Evolutionary conservation across 2,329 filamentous ascomycete species (phyloP), one percentile per base, ranked within the genome.

Genomic region (Capronia americana): DNA sequence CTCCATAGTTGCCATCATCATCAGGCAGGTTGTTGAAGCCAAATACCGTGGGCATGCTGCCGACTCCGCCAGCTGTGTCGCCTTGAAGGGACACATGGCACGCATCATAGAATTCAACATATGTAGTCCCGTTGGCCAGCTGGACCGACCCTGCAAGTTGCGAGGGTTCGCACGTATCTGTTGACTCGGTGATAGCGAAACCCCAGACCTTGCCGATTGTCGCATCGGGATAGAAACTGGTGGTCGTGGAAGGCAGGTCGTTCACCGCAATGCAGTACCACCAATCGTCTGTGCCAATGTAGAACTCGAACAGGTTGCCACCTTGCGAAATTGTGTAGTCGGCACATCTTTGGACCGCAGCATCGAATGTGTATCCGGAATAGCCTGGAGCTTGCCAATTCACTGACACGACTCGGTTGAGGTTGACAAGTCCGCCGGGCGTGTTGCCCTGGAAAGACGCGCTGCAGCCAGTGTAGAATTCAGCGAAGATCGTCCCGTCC

Each of bases 221-320:
- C 30, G 48, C 46, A 17, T 61, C 58, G 11, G 58, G 58, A 44
- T 53, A 61, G 48, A 61, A 61, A 20, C 48, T 51, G 30, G 48
- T 7, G 20, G 46, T 26, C 20, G 28, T 41, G 23, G 30, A 23
- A 20, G 58, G 58, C 23, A 61, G 28, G 48, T 61, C 58, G 58
- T 61, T 53, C 28, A 61, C 58, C n/a, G 58, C 58, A n/a, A 61
- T 41, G 20, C 58, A 61, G 58, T 61, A 54, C 58, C 58, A 61
- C 58, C 44, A 61, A 30, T 61, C 58, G n/a, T 61, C 58, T 10
- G 58, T 23, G 32, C 48, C 58, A 30, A 61, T 54, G 48, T 61
- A 61, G 48, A 61, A 61, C 34, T 61, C 58, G 48, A 61, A 61
- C 30, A 61, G 23, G 48, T 50, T 61, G 28, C 58, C 58, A 2